A percentile compares a stretch with the other conserved stretches of the same genome.
These are phyloP conservation scores for Sonneratia alba DNA, from an alignment of 345 rosid genomes.

Conservation along the genomic window DNA sequence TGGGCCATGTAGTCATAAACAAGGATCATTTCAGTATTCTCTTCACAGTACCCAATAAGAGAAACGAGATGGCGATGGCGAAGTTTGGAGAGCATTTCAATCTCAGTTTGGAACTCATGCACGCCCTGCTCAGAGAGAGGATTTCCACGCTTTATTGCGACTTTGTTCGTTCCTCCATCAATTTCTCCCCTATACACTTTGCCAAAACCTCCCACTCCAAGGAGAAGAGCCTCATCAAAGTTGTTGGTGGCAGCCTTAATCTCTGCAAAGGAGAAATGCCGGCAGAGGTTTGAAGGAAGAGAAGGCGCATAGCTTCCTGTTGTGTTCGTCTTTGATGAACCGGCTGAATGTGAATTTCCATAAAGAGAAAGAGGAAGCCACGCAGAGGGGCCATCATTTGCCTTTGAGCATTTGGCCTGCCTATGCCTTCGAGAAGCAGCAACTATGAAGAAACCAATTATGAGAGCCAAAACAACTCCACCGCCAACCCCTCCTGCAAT, in stretches of 20 bases:
- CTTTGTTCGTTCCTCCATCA: constrained; percentile 75
- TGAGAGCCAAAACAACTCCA: constrained; percentile 44
- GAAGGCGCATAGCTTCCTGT: constrained; percentile 95
- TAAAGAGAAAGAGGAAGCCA: constrained; percentile 97
- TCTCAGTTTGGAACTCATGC: constrained; percentile 33
- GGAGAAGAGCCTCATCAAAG: constrained; percentile 9
- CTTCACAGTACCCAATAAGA: constrained; percentile 91
- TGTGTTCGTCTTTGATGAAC: constrained; percentile 89
- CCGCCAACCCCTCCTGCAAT: constrained; percentile 68
- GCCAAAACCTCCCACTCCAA: constrained; percentile 97
- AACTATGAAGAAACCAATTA: constrained; percentile 41
- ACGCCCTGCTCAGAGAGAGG: constrained; percentile 98
- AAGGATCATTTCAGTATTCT: constrained; percentile 27
- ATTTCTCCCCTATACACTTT: constrained; percentile 92
- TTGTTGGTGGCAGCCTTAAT: too few species aligned
- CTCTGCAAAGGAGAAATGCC: constrained; percentile 37
- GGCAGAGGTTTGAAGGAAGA: constrained; percentile 88
- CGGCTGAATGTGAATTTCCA: constrained; percentile 91
- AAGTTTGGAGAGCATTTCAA: constrained; percentile 69
- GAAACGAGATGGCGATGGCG: constrained; percentile 96
- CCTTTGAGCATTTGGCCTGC: constrained; percentile 46
- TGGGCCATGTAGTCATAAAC: constrained; percentile 71
- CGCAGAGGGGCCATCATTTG: constrained; percentile 87
- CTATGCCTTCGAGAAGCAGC: constrained; percentile 37
- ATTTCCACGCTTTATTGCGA: constrained; percentile 94